Base-by-base conservation (phyloP, 371 early-diverging fungal genomes). In the Mitosporidium daphniae region DNA sequence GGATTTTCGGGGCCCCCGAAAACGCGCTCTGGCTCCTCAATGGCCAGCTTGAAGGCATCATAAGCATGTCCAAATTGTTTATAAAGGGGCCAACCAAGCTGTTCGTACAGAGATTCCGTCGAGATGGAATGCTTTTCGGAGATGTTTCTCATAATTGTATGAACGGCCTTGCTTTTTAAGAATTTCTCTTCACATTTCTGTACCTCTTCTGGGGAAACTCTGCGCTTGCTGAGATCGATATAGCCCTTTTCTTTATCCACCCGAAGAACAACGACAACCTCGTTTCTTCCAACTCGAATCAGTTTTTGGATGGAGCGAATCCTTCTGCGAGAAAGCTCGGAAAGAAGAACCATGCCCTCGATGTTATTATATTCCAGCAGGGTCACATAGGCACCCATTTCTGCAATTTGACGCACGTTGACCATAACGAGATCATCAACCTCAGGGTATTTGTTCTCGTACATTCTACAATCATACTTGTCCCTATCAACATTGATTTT, bases 231-330 rank as follows among this genome's bases (percentile, higher is more conserved):
- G 36, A 97, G 45, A 51, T 97, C 98, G 44, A 94, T 93, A 52
- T 93, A 93, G 23, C 95, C 93, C 52, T 93, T 94, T 41, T 84
- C 89, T 50, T 73, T 66, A 48, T 97, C 98, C 8, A 97, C 94
- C 40, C 86, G 57, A 40, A 84, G 53, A 22, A 94, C 94, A 27
- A 75, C 71, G 25, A 75, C 89, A 21, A 86, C 78, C 46, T 94
- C 95, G 37, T 72, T 70, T 38, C 65, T 55, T 21, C 93, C 94
- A 16, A 94, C 72, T 30, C 91, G 66, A 38, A 93, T 75, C 29
- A 86, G 50, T 40, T 91, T 91, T 40, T 84, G 84, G 26, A 93
- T 71, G 25, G 75, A 78, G 38, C 91, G 65, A 41, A 94, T 86
- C 48, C 94, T 78, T 41, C 89, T 55, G 42, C 89, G 57, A 0